Conservation (phyloP, 495 filamentous ascomycete genomes). For the Talaromyces ruber region DNA sequence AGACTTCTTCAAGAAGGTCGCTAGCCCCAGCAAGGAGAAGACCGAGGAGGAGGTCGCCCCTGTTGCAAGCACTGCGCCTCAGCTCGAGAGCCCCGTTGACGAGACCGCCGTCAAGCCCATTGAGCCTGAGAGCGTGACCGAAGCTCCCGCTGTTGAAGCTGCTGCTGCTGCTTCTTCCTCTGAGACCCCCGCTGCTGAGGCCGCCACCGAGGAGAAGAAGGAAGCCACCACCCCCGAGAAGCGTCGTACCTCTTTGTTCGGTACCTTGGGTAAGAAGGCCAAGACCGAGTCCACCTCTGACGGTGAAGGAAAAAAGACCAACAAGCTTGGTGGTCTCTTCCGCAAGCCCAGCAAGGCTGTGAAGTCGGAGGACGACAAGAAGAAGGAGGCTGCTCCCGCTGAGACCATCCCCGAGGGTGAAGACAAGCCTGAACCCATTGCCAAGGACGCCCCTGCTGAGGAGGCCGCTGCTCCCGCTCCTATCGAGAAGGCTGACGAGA, state of each 20-base stretch:
- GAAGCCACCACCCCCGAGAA: slow-evolving; percentile 19
- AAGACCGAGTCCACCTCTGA: slow-evolving; percentile 44
- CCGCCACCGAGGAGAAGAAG: slow-evolving; percentile 15
- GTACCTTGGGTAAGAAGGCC: slow-evolving; percentile 43
- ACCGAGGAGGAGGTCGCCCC: slow-evolving; percentile 41
- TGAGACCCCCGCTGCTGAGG: slow-evolving; percentile 18
- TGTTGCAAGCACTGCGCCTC: slow-evolving; percentile 40
- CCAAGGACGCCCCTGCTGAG: slow-evolving; percentile 24
- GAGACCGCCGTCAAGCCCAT: slow-evolving; percentile 32
- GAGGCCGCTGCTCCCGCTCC: slow-evolving; percentile 29
- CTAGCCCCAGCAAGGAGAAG: slow-evolving; percentile 44
- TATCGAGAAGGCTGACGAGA: slow-evolving; percentile 5
- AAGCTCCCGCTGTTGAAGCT: slow-evolving; percentile 27
- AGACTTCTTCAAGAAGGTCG: slow-evolving; percentile 47
- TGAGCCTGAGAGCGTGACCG: slow-evolving; percentile 34
- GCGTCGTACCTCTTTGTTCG: slow-evolving; percentile 50
- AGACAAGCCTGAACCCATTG: slow-evolving; percentile 15
- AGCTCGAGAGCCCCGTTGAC: slow-evolving; percentile 42
- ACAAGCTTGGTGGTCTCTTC: slow-evolving; percentile 48
- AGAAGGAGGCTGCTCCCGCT: slow-evolving; percentile 19
- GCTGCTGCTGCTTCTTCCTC: slow-evolving; percentile 10
- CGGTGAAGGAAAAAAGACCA: slow-evolving; percentile 41
- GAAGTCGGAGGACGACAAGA: slow-evolving; percentile 33
- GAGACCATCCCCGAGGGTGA: slow-evolving; percentile 27
- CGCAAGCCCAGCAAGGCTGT: slow-evolving; percentile 49